Conservation (phyloP, 306 rosid species). For the Styphnolobium japonicum region DNA sequence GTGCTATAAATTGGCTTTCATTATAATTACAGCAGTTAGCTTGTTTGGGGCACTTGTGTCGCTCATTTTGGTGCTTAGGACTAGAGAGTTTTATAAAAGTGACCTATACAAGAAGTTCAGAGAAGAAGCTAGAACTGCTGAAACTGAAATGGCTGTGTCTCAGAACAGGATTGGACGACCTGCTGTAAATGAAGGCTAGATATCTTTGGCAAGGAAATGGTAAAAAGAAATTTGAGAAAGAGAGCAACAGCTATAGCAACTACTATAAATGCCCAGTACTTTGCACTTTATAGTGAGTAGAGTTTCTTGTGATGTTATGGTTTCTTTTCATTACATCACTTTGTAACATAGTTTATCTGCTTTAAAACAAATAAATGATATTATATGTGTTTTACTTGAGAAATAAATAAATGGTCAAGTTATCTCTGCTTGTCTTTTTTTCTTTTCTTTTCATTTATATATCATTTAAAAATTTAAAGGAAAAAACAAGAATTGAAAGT, state of each 20-base stretch:
- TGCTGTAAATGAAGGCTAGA: not conserved
- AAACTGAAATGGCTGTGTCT: constrained; percentile 19
- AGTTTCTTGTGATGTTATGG: not conserved
- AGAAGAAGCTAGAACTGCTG: constrained; percentile 22
- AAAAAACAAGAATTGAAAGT: too few species aligned
- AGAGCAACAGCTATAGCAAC: not conserved
- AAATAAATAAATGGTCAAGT: not conserved
- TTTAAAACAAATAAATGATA: not conserved
- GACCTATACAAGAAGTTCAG: constrained; percentile 50
- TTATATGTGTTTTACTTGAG: not conserved
- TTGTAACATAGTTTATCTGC: not conserved
- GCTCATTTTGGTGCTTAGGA: constrained; percentile 42
- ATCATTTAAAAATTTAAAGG: too few species aligned
- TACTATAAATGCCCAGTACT: not conserved
- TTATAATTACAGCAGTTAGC: constrained; percentile 38
- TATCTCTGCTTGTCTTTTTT: not conserved
- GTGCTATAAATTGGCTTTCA: constrained; percentile 41
- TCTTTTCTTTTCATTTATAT: not conserved
- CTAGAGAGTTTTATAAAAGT: constrained; percentile 45
- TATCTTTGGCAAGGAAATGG: not conserved
- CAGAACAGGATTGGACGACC: constrained; percentile 4
- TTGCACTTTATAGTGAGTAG: not conserved
- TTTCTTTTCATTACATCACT: not conserved
- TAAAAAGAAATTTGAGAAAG: not conserved
- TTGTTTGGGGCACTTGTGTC: constrained; percentile 52